Conservation (phyloP, 352 stramenopile genomes). For the Globisporangium middletonii region DNA sequence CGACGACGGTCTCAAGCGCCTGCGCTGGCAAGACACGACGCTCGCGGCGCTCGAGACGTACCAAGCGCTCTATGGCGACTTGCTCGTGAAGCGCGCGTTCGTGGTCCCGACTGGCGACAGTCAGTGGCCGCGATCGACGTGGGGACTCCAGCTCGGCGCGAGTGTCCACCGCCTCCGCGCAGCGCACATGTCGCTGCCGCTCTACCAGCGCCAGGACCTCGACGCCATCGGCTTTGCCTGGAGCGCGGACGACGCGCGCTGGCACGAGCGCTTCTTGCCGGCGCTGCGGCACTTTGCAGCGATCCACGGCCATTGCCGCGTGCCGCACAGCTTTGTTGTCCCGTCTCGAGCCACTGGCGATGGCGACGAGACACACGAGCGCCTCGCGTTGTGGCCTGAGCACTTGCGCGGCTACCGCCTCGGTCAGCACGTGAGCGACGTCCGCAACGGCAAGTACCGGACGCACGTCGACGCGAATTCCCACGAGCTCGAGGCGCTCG, state of each 20-base stretch:
- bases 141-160: conserved; percentile 1
- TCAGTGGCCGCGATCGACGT: conserved; percentile 2
- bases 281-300: conserved; percentile 5
- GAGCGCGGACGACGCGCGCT: background rate
- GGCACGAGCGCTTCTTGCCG: background rate
- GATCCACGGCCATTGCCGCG: conserved; percentile 1
- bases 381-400: too few species aligned
- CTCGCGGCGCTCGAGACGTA: conserved; percentile 4
- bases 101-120: conserved; percentile 2
- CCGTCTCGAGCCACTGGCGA: too few species aligned
- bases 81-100: background rate
- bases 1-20: background rate
- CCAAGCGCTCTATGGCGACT: background rate
- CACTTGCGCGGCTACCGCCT: too few species aligned
- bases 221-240: conserved; percentile 8
- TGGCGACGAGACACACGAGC: too few species aligned
- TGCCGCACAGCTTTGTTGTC: background rate
- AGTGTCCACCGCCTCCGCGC: background rate
- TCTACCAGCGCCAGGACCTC: conserved; percentile 1
- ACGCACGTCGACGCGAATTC: too few species aligned
- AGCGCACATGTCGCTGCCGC: background rate
- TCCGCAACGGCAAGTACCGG: too few species aligned
- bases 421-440: too few species aligned
- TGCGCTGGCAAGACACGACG: background rate
- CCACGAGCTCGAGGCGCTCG: too few species aligned